phyloP scores from a whole-genome alignment of 768 basidiomycete genomes.

The Flagelloscypha sp. region DNA sequence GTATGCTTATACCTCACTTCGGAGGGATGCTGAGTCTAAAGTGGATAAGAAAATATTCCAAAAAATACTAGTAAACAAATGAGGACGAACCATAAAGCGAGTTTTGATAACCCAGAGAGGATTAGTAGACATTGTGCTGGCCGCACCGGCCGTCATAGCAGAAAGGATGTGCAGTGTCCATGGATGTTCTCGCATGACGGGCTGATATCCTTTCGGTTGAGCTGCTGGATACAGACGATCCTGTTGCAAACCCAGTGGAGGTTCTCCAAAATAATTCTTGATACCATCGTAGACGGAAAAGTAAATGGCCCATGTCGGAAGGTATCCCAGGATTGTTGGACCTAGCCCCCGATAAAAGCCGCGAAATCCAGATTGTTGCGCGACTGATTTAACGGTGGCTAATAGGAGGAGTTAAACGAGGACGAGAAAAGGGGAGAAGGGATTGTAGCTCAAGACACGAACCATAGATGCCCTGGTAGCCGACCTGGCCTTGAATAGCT shows the following conservation, averaged over 20 bases:
- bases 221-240: constrained; percentile 72
- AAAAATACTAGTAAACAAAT: constrained; percentile 5
- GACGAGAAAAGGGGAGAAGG: neutral
- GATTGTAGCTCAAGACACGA: constrained; percentile 17
- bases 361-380: constrained; percentile 63
- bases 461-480: constrained; percentile 76
- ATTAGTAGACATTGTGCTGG: constrained; percentile 90
- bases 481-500: constrained; percentile 53
- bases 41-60: constrained; percentile 3
- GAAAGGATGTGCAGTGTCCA: constrained; percentile 88
- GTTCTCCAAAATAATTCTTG: constrained; percentile 73
- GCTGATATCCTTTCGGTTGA: constrained; percentile 81
- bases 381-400: constrained; percentile 52
- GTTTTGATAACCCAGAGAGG: constrained; percentile 99
- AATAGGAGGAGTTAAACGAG: constrained; percentile 16
- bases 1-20: constrained; percentile 85
- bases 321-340: constrained; percentile 91
- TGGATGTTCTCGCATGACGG: constrained; percentile 69
- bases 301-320: constrained; percentile 99
- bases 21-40: constrained; percentile 73
- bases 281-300: constrained; percentile 97
- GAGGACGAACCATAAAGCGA: constrained; percentile 79
- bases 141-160: constrained; percentile 91
- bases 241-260: constrained; percentile 34
- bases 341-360: constrained; percentile 97